phyloP scores from a whole-genome alignment of 805 yeast species.

The Starmerella kuoi region DNA sequence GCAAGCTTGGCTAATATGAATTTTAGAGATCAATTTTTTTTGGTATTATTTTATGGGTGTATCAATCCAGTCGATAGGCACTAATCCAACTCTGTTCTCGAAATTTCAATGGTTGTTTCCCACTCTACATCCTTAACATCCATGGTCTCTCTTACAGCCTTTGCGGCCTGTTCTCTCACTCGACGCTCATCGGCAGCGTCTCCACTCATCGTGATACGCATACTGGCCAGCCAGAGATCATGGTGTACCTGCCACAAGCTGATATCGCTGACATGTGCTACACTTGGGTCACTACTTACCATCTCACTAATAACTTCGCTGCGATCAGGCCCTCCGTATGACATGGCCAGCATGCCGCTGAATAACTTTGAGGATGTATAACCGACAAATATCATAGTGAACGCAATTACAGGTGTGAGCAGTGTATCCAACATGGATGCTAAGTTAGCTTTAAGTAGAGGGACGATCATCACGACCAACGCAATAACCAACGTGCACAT shows the following conservation, averaged over 20 bases:
- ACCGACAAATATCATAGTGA: conserved; percentile 33
- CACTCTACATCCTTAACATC: conserved; percentile 24
- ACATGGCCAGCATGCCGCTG: conserved; percentile 36
- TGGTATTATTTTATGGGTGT: too few relatives aligned
- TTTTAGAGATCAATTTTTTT: too few relatives aligned
- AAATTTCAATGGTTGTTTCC: conserved; percentile 31
- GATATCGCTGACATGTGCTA: conserved; percentile 26
- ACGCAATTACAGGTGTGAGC: conserved; percentile 31
- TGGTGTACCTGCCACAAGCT: conserved; percentile 36
- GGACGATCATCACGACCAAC: conserved; percentile 25
- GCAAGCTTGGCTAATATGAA: too few relatives aligned
- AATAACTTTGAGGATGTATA: conserved; percentile 32
- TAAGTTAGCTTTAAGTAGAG: conserved; percentile 24
- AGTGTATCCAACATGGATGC: conserved; percentile 26
- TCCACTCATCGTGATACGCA: conserved; percentile 29
- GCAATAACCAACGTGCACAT: conserved; percentile 27
- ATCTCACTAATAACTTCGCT: conserved; percentile 23
- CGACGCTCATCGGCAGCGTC: conserved; percentile 26
- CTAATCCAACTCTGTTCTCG: too few relatives aligned
- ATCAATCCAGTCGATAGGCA: too few relatives aligned
- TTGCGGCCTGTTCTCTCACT: conserved; percentile 26
- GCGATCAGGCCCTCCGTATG: conserved; percentile 31
- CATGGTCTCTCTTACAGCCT: conserved; percentile 22
- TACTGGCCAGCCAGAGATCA: conserved; percentile 32
- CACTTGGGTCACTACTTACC: conserved; percentile 24